Conservation (phyloP, 345 rosid genomes). For the Citrus australasica region DNA sequence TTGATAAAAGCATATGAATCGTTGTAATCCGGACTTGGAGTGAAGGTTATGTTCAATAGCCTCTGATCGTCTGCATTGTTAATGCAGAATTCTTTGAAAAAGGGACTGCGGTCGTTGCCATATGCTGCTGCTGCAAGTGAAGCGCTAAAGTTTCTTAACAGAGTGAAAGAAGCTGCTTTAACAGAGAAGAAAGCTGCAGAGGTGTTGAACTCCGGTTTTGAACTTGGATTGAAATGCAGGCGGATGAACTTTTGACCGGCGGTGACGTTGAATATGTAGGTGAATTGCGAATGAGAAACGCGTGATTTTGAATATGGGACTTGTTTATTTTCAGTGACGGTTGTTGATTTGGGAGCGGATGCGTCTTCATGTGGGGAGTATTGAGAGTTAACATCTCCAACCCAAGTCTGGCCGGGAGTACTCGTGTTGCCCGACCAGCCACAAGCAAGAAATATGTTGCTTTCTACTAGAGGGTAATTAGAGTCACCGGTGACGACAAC, state of each 20-base stretch:
- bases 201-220: background rate
- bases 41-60: conserved; percentile 3
- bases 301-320: background rate
- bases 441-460: background rate
- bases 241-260: conserved; percentile 24
- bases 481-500: background rate
- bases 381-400: background rate
- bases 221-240: conserved; percentile 12
- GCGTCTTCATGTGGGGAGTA: background rate
- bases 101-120: background rate
- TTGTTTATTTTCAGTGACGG: accelerated
- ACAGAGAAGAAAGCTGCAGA: conserved; percentile 20
- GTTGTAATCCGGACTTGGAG: background rate
- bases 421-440: background rate
- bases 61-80: background rate
- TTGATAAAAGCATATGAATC: background rate
- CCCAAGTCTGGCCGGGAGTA: background rate
- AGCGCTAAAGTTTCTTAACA: conserved; percentile 8
- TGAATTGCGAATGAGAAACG: background rate
- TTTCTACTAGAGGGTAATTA: background rate
- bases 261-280: conserved; percentile 3
- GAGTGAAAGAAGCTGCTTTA: conserved; percentile 1
- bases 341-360: background rate
- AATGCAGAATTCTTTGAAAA: conserved; percentile 3
- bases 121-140: background rate